phyloP scores from a whole-genome alignment of 306 rosid species.

The Bauhinia variegata region DNA sequence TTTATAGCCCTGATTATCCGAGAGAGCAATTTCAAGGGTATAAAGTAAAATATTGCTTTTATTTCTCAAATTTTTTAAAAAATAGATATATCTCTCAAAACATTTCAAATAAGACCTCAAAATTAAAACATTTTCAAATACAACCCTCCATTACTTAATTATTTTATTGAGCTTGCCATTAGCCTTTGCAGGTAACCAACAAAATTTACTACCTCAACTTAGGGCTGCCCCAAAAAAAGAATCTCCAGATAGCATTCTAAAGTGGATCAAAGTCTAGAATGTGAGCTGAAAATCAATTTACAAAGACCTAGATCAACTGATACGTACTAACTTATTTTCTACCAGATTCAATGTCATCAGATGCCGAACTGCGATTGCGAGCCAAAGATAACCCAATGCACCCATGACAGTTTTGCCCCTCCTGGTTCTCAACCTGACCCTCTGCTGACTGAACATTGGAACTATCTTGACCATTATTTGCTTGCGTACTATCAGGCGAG shows the following conservation, averaged over 20 bases:
- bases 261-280: not conserved
- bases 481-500: constrained; percentile 33
- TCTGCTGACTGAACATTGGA: constrained; percentile 31
- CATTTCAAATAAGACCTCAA: too few relatives aligned
- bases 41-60: too few relatives aligned
- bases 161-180: too few relatives aligned
- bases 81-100: too few relatives aligned
- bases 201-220: not conserved
- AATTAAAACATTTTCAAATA: too few relatives aligned
- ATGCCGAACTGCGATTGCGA: constrained; percentile 33
- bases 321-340: constrained; percentile 35
- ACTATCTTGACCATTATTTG: constrained; percentile 35
- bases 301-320: constrained; percentile 26
- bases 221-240: not conserved
- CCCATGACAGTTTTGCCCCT: constrained; percentile 48
- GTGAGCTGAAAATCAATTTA: constrained; percentile 15
- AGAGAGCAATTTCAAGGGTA: too few relatives aligned
- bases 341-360: constrained; percentile 68
- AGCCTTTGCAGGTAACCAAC: too few relatives aligned
- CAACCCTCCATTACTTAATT: too few relatives aligned
- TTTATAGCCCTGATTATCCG: too few relatives aligned
- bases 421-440: constrained; percentile 42
- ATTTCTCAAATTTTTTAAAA: too few relatives aligned
- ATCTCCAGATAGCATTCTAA: too few relatives aligned
- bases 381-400: constrained; percentile 53